Evolutionary conservation across 805 yeast genomes (phyloP), one percentile per base, ranked within the genome.

Genomic region (Metschnikowia kofuensis): DNA sequence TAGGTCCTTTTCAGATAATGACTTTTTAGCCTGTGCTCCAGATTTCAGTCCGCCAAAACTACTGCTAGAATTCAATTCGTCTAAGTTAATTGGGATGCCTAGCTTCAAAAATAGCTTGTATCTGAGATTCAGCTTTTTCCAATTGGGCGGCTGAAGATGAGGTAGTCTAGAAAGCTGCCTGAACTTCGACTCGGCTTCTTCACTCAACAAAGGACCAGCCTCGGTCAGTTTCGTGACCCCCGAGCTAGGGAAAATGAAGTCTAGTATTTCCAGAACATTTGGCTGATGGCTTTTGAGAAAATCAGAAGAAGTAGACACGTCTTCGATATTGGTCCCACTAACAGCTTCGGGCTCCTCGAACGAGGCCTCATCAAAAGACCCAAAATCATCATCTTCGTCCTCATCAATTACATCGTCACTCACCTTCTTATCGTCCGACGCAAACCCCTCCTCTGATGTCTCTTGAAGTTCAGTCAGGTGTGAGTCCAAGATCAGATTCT

Each of bases 1-100:
- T 5, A 72, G 66, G 42, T 69, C 70, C 11, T 55, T 51, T 45
- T 65, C 70, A 14, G 60, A 55, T 27, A 60, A 49, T 8, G 72
- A 62, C 38, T 58, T 59, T 38, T 58, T 48, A 29, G 67, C 49
- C 2, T 42, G 57, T 21, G 34, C 15, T 27, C 32, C 40, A 6
- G 31, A 10, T 14, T 29, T 42, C 13, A 38, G 10, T 7, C 35
- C 15, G 21, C 36, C 11, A 6, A 10, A 12, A 40, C 36, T 39
- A 37, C 45, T 32, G 34, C 35, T 8, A 14, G 51, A 47, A 3
- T 52, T 54, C 16, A 72, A 41, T 50, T 84, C 87, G 62, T 84
- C 89, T 13, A 84, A 68, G 57, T 85, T 84, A 37, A 87, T 78
- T 0, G 95, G 95, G 2, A 89, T 77, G 1, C 91, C 90, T 38